Conservation (phyloP, 495 filamentous ascomycete species). For the Geoglossum glabrum region DNA sequence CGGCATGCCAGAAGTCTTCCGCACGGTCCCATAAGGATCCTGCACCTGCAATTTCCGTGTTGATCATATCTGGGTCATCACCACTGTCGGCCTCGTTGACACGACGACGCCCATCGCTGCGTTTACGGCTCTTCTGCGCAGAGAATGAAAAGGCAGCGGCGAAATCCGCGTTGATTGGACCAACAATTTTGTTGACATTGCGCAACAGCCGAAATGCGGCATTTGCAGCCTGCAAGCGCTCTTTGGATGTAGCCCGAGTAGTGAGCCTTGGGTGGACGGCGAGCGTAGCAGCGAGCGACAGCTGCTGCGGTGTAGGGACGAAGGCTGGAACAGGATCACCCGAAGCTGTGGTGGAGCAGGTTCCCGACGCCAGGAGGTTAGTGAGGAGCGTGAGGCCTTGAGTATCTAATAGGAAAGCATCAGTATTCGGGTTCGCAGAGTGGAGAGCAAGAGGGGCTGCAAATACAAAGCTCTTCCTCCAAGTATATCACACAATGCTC, state of each 20-base stretch:
- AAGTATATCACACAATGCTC: slow-evolving; percentile 51
- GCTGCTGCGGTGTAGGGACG: slow-evolving; percentile 32
- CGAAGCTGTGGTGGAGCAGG: slow-evolving; percentile 11
- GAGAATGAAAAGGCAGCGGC: slow-evolving; percentile 33
- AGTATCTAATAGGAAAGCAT: slow-evolving; percentile 21
- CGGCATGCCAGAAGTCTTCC: slow-evolving; percentile 71
- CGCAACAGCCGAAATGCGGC: slow-evolving; percentile 37
- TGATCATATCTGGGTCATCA: slow-evolving; percentile 24
- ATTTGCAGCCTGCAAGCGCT: slow-evolving; percentile 31
- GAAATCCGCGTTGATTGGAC: slow-evolving; percentile 28
- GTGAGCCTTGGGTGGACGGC: slow-evolving; percentile 53
- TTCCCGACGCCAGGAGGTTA: slow-evolving; percentile 39
- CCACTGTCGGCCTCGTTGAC: slow-evolving; percentile 9
- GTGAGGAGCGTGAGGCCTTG: slow-evolving; percentile 49
- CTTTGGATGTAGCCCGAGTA: slow-evolving; percentile 31
- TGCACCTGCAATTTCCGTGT: slow-evolving; percentile 35
- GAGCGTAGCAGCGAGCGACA: slow-evolving; percentile 47
- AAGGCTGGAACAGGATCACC: slow-evolving; percentile 19
- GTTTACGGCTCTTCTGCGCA: slow-evolving; percentile 9
- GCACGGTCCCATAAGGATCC: slow-evolving; percentile 50
- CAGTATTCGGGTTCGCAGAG: slow-evolving; percentile 6
- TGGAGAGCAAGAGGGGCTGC: neutral
- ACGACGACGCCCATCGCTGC: slow-evolving; percentile 11
- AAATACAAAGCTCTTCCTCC: slow-evolving; percentile 52
- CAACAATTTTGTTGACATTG: slow-evolving; percentile 29